phyloP scores from a whole-genome alignment of 2,329 filamentous ascomycete genomes.

The Cladosporium velox region DNA sequence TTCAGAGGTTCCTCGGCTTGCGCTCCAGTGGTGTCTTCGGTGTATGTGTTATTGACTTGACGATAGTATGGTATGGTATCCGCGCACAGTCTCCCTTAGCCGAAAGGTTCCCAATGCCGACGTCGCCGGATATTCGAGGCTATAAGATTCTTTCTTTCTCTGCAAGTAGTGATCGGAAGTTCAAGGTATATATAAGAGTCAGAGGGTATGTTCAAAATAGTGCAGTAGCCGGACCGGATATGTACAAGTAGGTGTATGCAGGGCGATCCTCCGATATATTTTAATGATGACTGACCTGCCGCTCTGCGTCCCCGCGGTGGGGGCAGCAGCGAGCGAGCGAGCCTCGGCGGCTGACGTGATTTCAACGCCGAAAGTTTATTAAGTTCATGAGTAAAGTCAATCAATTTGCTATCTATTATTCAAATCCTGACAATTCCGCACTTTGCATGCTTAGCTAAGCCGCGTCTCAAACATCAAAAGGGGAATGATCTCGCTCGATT shows the following conservation, averaged over 20 bases:
- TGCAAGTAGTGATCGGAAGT: background rate
- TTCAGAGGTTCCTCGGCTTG: background rate
- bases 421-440: background rate
- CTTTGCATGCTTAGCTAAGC: background rate
- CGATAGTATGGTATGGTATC: background rate
- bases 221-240: slow-evolving; percentile 9
- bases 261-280: slow-evolving; percentile 6
- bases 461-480: background rate
- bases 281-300: slow-evolving; percentile 6
- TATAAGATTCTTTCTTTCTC: background rate
- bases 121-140: background rate
- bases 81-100: slow-evolving; percentile 3
- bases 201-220: background rate
- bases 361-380: slow-evolving; percentile 3
- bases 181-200: background rate
- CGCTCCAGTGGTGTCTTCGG: background rate
- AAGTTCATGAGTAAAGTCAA: background rate
- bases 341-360: slow-evolving; percentile 8
- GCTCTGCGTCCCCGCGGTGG: background rate
- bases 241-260: background rate
- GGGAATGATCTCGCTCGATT: background rate
- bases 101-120: slow-evolving; percentile 1
- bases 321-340: background rate
- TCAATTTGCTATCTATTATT: slow-evolving; percentile 4
- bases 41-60: background rate